These are phyloP conservation scores for Tricholoma saponaceum DNA, from an alignment of 768 basidiomycete genomes.

Conservation along the genomic window DNA sequence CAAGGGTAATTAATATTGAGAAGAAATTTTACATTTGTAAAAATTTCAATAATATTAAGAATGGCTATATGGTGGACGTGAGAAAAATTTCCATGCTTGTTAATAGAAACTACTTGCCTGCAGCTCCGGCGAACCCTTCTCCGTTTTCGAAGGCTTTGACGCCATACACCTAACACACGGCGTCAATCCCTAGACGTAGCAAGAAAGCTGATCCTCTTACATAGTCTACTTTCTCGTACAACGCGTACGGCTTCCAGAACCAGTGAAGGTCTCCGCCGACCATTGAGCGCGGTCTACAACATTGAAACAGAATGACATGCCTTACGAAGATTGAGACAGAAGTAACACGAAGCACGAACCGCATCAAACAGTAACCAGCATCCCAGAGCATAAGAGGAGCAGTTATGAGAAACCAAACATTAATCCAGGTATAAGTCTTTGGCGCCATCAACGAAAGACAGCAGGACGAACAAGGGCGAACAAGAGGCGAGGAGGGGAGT, in stretches of 20 bases:
- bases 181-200: not conserved
- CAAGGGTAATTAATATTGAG: not conserved
- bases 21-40: conserved; percentile 43
- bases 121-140: conserved; percentile 74
- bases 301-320: conserved; percentile 3
- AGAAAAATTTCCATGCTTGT: not conserved
- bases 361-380: conserved; percentile 46
- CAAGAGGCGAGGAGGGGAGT: conserved; percentile 7
- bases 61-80: conserved; percentile 42
- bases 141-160: conserved; percentile 53
- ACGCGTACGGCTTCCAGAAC: conserved; percentile 75
- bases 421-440: conserved; percentile 42
- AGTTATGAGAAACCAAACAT: conserved; percentile 54
- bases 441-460: conserved; percentile 20
- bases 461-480: conserved; percentile 2
- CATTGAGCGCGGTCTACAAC: conserved; percentile 37
- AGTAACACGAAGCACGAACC: conserved; percentile 35
- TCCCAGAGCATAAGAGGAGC: conserved; percentile 70
- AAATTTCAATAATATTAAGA: conserved; percentile 70
- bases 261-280: conserved; percentile 76
- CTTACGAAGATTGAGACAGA: conserved; percentile 22
- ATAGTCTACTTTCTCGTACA: conserved; percentile 54
- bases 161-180: conserved; percentile 59
- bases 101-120: conserved; percentile 40
- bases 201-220: conserved; percentile 14